Base-by-base conservation (phyloP, 768 basidiomycete genomes). In the Trametopsis cervina region DNA sequence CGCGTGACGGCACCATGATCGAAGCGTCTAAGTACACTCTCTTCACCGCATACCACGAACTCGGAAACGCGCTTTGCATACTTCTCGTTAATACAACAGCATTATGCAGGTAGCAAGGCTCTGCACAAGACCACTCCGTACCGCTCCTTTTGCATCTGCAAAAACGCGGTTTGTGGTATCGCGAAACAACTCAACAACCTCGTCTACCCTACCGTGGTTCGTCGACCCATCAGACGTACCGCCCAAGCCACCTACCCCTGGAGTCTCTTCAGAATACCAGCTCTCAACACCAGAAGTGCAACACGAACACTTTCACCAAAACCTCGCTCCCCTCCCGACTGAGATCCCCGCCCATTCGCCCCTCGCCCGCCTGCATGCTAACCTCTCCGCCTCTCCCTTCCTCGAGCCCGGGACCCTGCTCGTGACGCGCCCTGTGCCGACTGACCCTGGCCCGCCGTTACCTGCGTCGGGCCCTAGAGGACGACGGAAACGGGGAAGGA, bases 321-420 rank as follows among this genome's bases (percentile, higher is more conserved):
- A 24, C 46, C 50, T 40, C 7, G 66, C 68, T 13, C 61, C 75
- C 1, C 59, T 80, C 1, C 85, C 87, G 4, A 55, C 66, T 2
- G 69, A 76, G 53, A 67, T 80, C 0, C 83, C 88, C 1, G 53
- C 62, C 2, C 63, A 72, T 0, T 60, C 87, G 27, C 75, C 69
- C 50, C 65, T 70, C 5, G 58, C 53, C 0, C 49, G 40, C 13
- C 75, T 90, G 24, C 81, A 86, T 53, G 60, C 72, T 0, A 67
- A 77, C 18, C 71, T 91, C 18, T 51, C 69, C 6, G 60, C 67
- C 48, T 86, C 85, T 0, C 89, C 89, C 0, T 78, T 81, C 63
- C 70, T 91, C 9, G 89, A 91, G 17, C 70, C 72, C 0, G 70
- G 75, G 0, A 70, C 72, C 0, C 64, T 90, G 24, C 61, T 74